Evolutionary conservation across 148 eudicot genomes (phyloP).

Genomic region (Pouteria glomerata): DNA sequence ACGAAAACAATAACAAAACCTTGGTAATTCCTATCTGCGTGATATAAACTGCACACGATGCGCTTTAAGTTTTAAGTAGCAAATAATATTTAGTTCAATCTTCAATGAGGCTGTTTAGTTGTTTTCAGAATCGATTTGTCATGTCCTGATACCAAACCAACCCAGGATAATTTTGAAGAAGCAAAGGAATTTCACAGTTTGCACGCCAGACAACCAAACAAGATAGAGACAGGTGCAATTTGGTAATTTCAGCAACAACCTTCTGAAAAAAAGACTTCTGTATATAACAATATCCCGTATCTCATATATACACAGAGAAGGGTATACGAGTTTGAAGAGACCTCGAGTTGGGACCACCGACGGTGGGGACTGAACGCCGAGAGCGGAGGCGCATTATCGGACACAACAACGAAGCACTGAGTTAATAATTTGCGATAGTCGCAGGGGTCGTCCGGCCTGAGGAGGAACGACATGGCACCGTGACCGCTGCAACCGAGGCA

Average conservation of each 20-base stretch:
- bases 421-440: constrained; percentile 50
- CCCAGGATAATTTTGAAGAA: neutral
- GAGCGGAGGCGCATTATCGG: constrained; percentile 46
- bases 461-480: constrained; percentile 35
- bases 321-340: neutral
- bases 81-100: no score
- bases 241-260: neutral
- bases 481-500: constrained; percentile 50
- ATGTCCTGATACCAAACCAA: neutral
- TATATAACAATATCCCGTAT: neutral
- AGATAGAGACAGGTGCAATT: neutral
- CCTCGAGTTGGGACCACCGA: constrained; percentile 64
- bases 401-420: constrained; percentile 55
- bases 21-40: no score
- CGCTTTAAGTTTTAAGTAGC: no score
- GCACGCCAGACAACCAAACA: neutral
- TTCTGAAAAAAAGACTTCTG: no score
- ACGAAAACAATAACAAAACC: no score
- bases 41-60: no score
- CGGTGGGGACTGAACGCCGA: constrained; percentile 16
- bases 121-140: neutral
- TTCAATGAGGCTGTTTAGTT: no score
- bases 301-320: neutral
- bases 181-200: neutral
- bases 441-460: constrained; percentile 42